Conservation (phyloP, 139 green algal species). For the Chlamydomonas sp. region DNA sequence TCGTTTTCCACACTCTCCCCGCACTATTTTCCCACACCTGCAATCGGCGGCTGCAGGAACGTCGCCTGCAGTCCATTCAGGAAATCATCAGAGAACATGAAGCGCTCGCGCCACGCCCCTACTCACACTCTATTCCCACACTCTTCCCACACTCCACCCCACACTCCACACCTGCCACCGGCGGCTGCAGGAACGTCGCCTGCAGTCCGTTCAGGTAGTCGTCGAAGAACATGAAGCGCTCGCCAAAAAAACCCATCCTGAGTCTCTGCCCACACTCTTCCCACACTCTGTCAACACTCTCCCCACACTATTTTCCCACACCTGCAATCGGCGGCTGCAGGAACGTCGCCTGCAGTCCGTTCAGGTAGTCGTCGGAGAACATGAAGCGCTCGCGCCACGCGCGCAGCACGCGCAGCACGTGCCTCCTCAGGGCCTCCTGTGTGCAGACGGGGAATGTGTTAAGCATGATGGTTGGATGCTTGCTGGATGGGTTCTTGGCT, state of each 20-base stretch:
- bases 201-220: slow-evolving; percentile 71
- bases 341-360: slow-evolving; percentile 61
- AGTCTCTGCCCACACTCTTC: slow-evolving; percentile 9
- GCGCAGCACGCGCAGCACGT: slow-evolving; percentile 76
- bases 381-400: slow-evolving; percentile 79
- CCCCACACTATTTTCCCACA: no score
- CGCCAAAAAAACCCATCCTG: slow-evolving; percentile 25
- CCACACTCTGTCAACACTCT: slow-evolving; percentile 4
- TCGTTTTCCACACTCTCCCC: not conserved
- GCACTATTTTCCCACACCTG: not conserved
- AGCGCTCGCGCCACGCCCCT: not conserved
- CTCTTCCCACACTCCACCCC: not conserved
- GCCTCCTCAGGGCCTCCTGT: slow-evolving; percentile 56
- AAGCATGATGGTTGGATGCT: not conserved
- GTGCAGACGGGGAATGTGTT: slow-evolving; percentile 6
- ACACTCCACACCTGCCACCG: not conserved
- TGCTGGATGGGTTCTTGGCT: no score
- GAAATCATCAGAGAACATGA: slow-evolving; percentile 79
- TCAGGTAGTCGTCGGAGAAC: slow-evolving; percentile 82
- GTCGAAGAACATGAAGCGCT: slow-evolving; percentile 80
- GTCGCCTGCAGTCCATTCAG: slow-evolving; percentile 70
- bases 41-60: not conserved
- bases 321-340: not conserved
- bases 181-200: slow-evolving; percentile 30
- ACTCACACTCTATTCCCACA: slow-evolving; percentile 11